Evolutionary conservation across 176 grass and related monocot species (phyloP), one percentile per base, ranked within the genome.

Genomic region (Paspalum notatum): DNA sequence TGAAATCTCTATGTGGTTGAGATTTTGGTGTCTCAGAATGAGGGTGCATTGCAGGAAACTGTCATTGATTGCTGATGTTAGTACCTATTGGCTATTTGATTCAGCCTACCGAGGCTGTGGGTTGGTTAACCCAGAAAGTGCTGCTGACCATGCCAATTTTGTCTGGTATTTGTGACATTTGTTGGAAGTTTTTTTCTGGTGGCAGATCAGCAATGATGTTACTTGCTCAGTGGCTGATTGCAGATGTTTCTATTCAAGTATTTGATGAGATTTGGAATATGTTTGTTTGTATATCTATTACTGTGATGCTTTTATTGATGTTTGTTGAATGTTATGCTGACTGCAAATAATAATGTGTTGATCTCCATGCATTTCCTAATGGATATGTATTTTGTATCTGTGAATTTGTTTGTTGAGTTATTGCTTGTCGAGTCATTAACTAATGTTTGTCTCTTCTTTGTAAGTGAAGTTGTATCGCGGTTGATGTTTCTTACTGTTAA

Each of bases 221-320:
- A 47, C 12, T 56, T 79, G 18, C 40, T 79, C 9, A 9, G 26
- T 39, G 21, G 63, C 55, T 47, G 48, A 1, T 71, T 8, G 0
- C 25, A 65, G 26, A 53, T 45, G 15, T 47, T 13, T 57, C 53
- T 48, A 47, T 4, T 44, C 41, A 0, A 24, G 16, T 10, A 63
- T 39, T 7, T 57, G 39, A 44, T 32, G 9, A 16, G 20, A 0
- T 43, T 7, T 2, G 42, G 54, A 45, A 9, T 42, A 9, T 77
- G 52, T 20, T 24, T 68, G 14, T 47, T 68, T 80, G 53, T 11
- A 48, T 84, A 75, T 54, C 27, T 83, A 27, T 62, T 47, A 37
- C 12, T 40, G 37, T 79, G 37, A 6, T 75, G 62, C 53, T 47
- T 75, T 13, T 25, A 4, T 0, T 39, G 21, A 62, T 54, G 47